These are phyloP conservation scores for Croton setiger DNA, from an alignment of 441 rosid genomes.

Conservation along the genomic window DNA sequence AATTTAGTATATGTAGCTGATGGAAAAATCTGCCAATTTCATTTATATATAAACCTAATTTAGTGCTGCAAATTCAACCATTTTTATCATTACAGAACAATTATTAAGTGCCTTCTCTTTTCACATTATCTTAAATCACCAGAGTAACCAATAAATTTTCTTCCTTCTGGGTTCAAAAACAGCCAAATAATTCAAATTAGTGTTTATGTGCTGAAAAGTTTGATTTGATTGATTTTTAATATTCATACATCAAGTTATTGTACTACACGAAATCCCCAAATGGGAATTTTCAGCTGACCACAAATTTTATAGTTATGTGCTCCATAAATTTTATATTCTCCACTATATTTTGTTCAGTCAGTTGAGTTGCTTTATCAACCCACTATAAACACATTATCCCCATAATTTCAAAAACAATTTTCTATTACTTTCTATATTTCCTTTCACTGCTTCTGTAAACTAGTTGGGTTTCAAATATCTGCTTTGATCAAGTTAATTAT, in stretches of 20 bases:
- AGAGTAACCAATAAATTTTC: background rate
- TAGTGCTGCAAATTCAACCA: background rate
- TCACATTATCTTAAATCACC: background rate
- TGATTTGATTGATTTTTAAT: background rate
- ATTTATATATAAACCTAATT: background rate
- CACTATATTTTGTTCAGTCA: background rate
- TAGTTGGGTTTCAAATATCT: too few relatives aligned
- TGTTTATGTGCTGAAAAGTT: background rate
- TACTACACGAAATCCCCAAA: background rate
- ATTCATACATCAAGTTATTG: background rate
- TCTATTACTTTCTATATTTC: background rate
- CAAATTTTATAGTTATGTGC: background rate
- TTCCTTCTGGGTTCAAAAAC: background rate
- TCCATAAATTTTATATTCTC: background rate
- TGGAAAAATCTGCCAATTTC: background rate
- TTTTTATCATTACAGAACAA: constrained; percentile 1
- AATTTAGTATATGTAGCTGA: background rate
- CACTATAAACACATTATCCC: background rate
- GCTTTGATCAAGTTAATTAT: too few relatives aligned
- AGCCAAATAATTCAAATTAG: background rate
- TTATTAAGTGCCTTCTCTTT: background rate
- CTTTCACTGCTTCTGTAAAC: background rate
- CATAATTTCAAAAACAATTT: background rate
- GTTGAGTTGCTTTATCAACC: constrained; percentile 1
- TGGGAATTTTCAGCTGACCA: background rate